Evolutionary conservation across 2,329 filamentous ascomycete species (phyloP).

Genomic region (Calonectria henricotiae): DNA sequence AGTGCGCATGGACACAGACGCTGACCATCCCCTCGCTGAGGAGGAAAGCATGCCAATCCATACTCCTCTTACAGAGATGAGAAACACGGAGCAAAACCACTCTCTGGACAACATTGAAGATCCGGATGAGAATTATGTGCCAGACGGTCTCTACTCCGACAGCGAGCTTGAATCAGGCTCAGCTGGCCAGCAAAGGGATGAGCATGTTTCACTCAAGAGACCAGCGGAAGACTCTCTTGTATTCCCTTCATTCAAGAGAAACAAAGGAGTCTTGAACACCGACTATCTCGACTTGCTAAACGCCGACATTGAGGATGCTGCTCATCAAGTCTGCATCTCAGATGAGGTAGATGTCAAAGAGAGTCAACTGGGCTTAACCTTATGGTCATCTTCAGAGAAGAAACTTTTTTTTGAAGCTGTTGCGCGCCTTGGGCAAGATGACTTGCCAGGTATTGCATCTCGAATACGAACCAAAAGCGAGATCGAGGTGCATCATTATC

Average conservation of each 20-base stretch:
- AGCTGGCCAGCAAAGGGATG: conserved; percentile 9
- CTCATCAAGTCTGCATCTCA: conserved; percentile 56
- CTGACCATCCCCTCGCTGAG: conserved; percentile 42
- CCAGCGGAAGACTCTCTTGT: conserved; percentile 47
- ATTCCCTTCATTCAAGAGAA: conserved; percentile 64
- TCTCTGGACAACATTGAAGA: conserved; percentile 22
- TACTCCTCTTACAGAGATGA: conserved; percentile 37
- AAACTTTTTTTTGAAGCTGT: conserved; percentile 78
- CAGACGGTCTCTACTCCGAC: conserved; percentile 40
- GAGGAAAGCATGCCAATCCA: conserved; percentile 35
- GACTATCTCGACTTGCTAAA: conserved; percentile 71
- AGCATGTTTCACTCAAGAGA: conserved; percentile 53
- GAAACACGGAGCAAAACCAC: conserved; percentile 17
- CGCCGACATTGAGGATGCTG: conserved; percentile 71
- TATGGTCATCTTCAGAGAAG: conserved; percentile 84
- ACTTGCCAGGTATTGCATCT: conserved; percentile 75
- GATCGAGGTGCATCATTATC: conserved; percentile 81
- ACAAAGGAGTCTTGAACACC: conserved; percentile 61
- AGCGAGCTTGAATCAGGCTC: conserved; percentile 38
- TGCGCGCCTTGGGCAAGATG: conserved; percentile 74
- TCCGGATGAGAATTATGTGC: conserved; percentile 34
- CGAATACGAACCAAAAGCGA: conserved; percentile 81
- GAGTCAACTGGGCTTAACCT: conserved; percentile 77
- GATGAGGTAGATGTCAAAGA: conserved; percentile 56
- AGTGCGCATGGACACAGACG: conserved; percentile 55